phyloP scores from a whole-genome alignment of 352 stramenopile genomes.

The Globisporangium megalacanthum region DNA sequence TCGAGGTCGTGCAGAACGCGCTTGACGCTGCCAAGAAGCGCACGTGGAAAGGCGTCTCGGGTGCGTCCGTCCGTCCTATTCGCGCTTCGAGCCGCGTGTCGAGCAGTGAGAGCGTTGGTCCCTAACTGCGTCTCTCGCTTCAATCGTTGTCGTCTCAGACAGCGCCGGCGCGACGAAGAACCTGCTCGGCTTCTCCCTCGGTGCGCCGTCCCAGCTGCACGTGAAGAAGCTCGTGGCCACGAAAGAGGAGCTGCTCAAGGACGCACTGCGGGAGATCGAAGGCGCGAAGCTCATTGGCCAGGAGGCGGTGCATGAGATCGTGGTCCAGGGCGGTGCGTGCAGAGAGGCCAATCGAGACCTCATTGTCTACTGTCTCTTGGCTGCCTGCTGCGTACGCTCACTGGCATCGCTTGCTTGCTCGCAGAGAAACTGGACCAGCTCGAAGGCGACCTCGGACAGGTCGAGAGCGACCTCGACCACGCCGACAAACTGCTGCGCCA shows the following conservation, averaged over 20 bases:
- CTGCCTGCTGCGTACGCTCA: background rate
- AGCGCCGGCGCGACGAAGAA: constrained; percentile 30
- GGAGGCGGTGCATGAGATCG: constrained; percentile 69
- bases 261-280: constrained; percentile 70
- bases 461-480: constrained; percentile 63
- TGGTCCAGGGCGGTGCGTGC: constrained; percentile 43
- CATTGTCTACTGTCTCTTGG: too few relatives aligned
- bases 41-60: constrained; percentile 17
- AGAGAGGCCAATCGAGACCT: too few relatives aligned
- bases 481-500: constrained; percentile 69
- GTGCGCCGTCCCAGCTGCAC: constrained; percentile 50
- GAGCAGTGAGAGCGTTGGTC: too few relatives aligned
- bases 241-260: constrained; percentile 63
- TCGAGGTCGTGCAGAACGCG: constrained; percentile 74
- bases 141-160: constrained; percentile 8
- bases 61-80: background rate
- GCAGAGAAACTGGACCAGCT: constrained; percentile 71
- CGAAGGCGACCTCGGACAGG: constrained; percentile 48
- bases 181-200: constrained; percentile 47
- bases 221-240: constrained; percentile 53
- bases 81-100: background rate
- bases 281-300: constrained; percentile 61
- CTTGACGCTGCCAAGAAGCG: constrained; percentile 49
- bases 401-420: background rate
- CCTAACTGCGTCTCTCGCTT: background rate